A percentile compares a stretch with the other conserved stretches of the same genome.
Evolutionary conservation across 306 rosid genomes (phyloP).

Genomic region (Sesbania bispinosa): DNA sequence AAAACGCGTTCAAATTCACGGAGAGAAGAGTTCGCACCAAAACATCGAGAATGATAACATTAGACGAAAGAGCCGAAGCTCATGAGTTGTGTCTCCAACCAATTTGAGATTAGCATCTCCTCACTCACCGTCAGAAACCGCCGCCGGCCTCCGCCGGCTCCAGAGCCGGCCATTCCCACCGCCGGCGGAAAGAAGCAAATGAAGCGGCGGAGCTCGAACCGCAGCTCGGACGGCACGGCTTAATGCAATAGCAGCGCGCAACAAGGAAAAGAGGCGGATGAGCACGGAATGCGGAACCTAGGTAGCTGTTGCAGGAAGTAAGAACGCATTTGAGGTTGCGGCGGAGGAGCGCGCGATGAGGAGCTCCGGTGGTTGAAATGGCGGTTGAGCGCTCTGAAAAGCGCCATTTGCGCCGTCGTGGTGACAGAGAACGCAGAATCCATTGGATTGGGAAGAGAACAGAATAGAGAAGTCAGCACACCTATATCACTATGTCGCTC

Average conservation of each 20-base stretch:
- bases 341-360: conserved; percentile 38
- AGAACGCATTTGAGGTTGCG: conserved; percentile 33
- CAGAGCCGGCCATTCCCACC: conserved; percentile 51
- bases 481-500: too few relatives aligned
- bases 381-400: conserved; percentile 54
- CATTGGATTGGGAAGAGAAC: conserved; percentile 36
- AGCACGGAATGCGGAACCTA: conserved; percentile 20
- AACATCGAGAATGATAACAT: conserved; percentile 86
- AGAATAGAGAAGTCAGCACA: conserved; percentile 8
- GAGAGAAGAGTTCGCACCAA: conserved; percentile 46
- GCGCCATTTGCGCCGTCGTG: conserved; percentile 40
- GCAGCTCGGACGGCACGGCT: conserved; percentile 40
- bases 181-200: conserved; percentile 52
- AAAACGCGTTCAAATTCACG: too few relatives aligned
- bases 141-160: conserved; percentile 45
- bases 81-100: conserved; percentile 51
- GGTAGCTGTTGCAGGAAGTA: conserved; percentile 13
- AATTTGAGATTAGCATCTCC: conserved; percentile 51
- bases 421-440: conserved; percentile 51
- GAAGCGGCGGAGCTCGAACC: conserved; percentile 57
- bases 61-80: conserved; percentile 48
- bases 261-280: conserved; percentile 9
- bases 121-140: conserved; percentile 42
- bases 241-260: conserved; percentile 22
- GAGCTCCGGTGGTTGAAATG: conserved; percentile 31